Evolutionary conservation across 257 asterid genomes (phyloP).

Genomic region (Thymus mandschuricus): DNA sequence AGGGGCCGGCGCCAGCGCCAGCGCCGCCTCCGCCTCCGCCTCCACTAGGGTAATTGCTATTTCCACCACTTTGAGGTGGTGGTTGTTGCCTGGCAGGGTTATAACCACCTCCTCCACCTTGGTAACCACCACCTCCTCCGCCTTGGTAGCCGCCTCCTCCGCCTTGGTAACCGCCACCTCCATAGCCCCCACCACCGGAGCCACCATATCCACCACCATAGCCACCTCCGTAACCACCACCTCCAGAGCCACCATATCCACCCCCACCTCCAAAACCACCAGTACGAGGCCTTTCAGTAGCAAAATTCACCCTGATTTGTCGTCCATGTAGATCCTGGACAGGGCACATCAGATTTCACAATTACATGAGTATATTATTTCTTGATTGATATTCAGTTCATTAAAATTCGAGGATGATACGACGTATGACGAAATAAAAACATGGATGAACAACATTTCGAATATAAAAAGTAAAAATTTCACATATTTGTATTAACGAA

Average conservation of each 20-base stretch:
- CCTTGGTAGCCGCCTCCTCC: slow-evolving; percentile 34
- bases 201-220: slow-evolving; percentile 27
- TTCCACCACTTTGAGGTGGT: slow-evolving; percentile 14
- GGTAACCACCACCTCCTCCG: neutral
- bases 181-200: slow-evolving; percentile 35
- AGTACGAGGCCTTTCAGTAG: slow-evolving; percentile 52
- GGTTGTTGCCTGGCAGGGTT: slow-evolving; percentile 1
- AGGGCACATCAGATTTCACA: slow-evolving; percentile 2
- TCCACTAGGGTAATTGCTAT: slow-evolving; percentile 26
- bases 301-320: slow-evolving; percentile 56
- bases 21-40: slow-evolving; percentile 23
- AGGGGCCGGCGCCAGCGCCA: too few relatives aligned
- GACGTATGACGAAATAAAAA: neutral
- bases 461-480: neutral
- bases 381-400: neutral
- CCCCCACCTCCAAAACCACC: slow-evolving; percentile 49
- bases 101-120: neutral
- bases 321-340: slow-evolving; percentile 64
- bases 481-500: neutral
- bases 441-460: neutral
- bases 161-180: slow-evolving; percentile 11
- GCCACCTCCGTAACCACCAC: slow-evolving; percentile 33
- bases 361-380: neutral
- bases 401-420: neutral
- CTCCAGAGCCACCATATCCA: slow-evolving; percentile 21